Conservation (phyloP, 768 basidiomycete species). For the Amanita inopinata region DNA sequence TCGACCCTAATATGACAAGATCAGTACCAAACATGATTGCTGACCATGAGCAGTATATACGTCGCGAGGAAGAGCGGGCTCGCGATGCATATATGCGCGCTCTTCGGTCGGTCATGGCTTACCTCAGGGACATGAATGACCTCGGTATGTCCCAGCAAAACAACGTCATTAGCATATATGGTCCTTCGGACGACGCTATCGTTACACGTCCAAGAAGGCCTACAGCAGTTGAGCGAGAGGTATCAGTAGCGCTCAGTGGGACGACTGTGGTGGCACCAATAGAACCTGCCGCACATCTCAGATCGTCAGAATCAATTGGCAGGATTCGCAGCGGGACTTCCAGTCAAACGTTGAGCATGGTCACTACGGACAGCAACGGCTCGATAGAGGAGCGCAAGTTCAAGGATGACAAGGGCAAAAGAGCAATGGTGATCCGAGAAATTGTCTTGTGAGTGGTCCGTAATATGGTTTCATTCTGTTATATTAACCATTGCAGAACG, state of each 20-base stretch:
- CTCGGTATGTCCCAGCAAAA: slow-evolving; percentile 63
- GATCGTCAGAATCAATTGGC: slow-evolving; percentile 54
- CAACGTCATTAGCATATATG: slow-evolving; percentile 49
- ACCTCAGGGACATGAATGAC: slow-evolving; percentile 93
- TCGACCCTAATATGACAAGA: slow-evolving; percentile 30
- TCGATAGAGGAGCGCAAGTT: slow-evolving; percentile 77
- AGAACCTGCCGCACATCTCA: slow-evolving; percentile 45
- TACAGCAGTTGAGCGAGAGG: slow-evolving; percentile 56
- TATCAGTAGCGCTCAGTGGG: slow-evolving; percentile 43
- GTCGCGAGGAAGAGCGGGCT: slow-evolving; percentile 62
- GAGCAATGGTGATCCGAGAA: slow-evolving; percentile 79
- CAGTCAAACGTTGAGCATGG: slow-evolving; percentile 64
- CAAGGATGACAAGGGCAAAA: slow-evolving; percentile 84
- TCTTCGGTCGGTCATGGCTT: slow-evolving; percentile 88
- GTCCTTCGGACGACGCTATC: slow-evolving; percentile 34
- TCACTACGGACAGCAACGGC: slow-evolving; percentile 63
- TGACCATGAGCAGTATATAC: slow-evolving; percentile 40
- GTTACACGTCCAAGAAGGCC: slow-evolving; percentile 51
- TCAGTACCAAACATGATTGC: slow-evolving; percentile 35
- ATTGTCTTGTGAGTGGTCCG: slow-evolving; percentile 68
- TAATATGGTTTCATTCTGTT: slow-evolving; percentile 5
- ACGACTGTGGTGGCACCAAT: slow-evolving; percentile 29
- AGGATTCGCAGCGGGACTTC: slow-evolving; percentile 50
- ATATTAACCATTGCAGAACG: slow-evolving; percentile 41
- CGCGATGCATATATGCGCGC: slow-evolving; percentile 71